A percentile compares a stretch with the other conserved stretches of the same genome.
Evolutionary conservation across 441 rosid genomes (phyloP).

Genomic region (Kokia cookei): DNA sequence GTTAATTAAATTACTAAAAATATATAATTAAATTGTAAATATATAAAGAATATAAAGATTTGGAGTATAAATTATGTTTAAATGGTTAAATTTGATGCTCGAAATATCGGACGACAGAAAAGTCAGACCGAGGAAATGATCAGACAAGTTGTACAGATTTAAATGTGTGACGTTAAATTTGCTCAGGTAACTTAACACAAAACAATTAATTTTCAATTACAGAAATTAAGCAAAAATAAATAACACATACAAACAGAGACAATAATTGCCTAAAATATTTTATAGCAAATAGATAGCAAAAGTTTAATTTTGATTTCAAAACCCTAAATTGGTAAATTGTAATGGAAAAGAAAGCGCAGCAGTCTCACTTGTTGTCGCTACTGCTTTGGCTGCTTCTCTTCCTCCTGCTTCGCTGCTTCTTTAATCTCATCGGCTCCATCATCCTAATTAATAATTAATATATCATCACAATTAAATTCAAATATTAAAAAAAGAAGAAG

Average conservation of each 20-base stretch:
- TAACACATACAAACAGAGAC: too few relatives aligned
- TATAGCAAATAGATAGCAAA: slow-evolving; percentile 23
- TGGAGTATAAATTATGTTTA: too few relatives aligned
- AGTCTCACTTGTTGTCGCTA: slow-evolving; percentile 6
- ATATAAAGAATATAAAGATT: too few relatives aligned
- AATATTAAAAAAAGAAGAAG: too few relatives aligned
- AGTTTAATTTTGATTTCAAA: slow-evolving; percentile 13
- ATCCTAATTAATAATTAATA: slow-evolving; percentile 24
- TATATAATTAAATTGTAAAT: too few relatives aligned
- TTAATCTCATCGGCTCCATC: slow-evolving; percentile 58
- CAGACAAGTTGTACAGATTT: background rate
- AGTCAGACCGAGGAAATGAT: too few relatives aligned
- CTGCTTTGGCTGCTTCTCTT: slow-evolving; percentile 15
- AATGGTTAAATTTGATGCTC: too few relatives aligned
- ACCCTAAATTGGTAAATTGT: slow-evolving; percentile 15
- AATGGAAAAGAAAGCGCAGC: background rate
- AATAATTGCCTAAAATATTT: background rate
- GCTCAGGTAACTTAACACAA: background rate
- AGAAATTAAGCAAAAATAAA: too few relatives aligned
- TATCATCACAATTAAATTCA: background rate
- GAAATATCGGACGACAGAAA: too few relatives aligned
- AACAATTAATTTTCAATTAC: too few relatives aligned
- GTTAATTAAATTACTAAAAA: too few relatives aligned
- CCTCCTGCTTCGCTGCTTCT: slow-evolving; percentile 53
- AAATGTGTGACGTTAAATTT: background rate